phyloP scores from a whole-genome alignment of 192 early-diverging fungal genomes.

The Lunasporangiospora selenospora region DNA sequence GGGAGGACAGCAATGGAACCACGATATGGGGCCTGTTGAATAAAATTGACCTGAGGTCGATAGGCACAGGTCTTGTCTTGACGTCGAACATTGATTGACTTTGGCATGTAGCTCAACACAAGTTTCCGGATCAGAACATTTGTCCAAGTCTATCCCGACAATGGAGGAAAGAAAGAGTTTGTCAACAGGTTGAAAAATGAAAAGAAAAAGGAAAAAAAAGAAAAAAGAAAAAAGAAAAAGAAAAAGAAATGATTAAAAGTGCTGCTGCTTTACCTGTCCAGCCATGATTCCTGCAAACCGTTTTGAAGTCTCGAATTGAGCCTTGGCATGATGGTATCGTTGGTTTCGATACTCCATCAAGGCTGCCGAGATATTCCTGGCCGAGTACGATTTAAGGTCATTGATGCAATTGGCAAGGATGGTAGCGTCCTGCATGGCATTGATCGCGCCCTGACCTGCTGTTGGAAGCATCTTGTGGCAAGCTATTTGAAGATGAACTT shows the following conservation, averaged over 20 bases:
- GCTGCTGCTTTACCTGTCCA: too few relatives aligned
- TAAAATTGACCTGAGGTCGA: conserved; percentile 28
- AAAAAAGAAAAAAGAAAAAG: not conserved
- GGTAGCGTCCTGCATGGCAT: conserved; percentile 36
- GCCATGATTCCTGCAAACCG: conserved; percentile 23
- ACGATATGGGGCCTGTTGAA: conserved; percentile 12
- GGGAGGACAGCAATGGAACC: conserved; percentile 17
- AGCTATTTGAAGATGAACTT: too few relatives aligned
- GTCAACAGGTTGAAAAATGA: too few relatives aligned
- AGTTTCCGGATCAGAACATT: conserved; percentile 25
- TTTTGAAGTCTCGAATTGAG: conserved; percentile 20
- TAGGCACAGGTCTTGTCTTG: conserved; percentile 25
- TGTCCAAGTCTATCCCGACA: conserved; percentile 21
- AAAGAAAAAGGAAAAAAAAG: not conserved
- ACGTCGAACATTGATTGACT: conserved; percentile 7
- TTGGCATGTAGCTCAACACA: conserved; percentile 20
- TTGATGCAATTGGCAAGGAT: conserved; percentile 38
- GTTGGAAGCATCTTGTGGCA: conserved; percentile 25
- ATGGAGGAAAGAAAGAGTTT: too few relatives aligned
- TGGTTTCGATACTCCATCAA: conserved; percentile 18
- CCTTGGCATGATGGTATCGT: conserved; percentile 11
- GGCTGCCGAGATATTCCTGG: not conserved
- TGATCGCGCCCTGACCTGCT: conserved; percentile 35
- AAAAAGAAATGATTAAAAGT: too few relatives aligned
- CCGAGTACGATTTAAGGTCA: not conserved